Evolutionary conservation across 2,329 filamentous ascomycete species (phyloP), one percentile per base, ranked within the genome.

Genomic region (Pestalotiopsis sp.): DNA sequence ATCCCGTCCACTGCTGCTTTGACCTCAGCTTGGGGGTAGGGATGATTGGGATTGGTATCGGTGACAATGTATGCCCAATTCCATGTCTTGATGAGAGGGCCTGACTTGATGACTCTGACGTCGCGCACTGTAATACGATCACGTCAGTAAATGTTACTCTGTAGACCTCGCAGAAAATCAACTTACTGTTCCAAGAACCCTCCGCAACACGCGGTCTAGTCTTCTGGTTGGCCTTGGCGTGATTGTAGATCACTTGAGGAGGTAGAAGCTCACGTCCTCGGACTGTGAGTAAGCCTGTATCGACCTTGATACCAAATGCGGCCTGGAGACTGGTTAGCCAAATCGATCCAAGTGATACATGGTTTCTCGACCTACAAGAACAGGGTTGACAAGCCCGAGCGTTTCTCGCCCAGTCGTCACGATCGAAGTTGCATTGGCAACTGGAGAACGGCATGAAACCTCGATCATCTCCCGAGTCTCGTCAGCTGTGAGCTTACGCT

Each of bases 401-500:
- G 88, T 81, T 20, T 81, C 71, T 27, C 89, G 85, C 2, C 88
- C 91, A 9, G 85, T 83, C 0, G 77, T 84, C 1, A 86, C 84
- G 73, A 96, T 91, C 0, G 90, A 92, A 1, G 83, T 76, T 0
- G 90, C 92, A 71, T 95, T 97, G 5, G 85, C 81, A 1, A 84
- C 84, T 0, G 93, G 93, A 0, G 81, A 81, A 3, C 91, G 87
- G 67, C 91, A 93, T 1, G 93, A 91, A 76, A 93, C 93, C 0
- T 81, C 80, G 60, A 95, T 89, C 93, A 96, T 95, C 0, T 81
- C 74, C 0, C 86, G 83, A 0, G 91, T 92, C 75, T 95, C 91
- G 0, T 83, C 78, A 0, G 85, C 81, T 0, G 77, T 84, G 17
- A 95, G 82, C 73, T 90, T 89, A 3, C 86, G 81, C 52, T 86